Conservation (phyloP, 352 stramenopile species). For the Pythium utonaiense region DNA sequence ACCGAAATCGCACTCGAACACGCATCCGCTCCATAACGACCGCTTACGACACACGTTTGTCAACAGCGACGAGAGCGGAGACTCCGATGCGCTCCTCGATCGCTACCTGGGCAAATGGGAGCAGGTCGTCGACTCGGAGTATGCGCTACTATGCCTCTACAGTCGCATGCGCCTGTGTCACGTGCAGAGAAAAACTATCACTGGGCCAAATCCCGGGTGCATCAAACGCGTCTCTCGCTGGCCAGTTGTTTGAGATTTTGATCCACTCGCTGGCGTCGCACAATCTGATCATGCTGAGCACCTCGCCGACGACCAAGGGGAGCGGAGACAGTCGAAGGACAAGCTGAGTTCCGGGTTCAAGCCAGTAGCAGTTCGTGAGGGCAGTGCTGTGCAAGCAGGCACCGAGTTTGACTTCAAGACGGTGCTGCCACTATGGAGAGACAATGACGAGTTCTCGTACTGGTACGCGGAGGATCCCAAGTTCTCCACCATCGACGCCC, state of each 20-base stretch:
- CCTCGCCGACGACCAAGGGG: neutral
- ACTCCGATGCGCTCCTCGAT: neutral
- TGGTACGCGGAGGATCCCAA: neutral
- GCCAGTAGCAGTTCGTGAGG: conserved; percentile 2
- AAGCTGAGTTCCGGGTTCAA: conserved; percentile 1
- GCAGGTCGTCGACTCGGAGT: conserved; percentile 9
- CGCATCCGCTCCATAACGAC: too few relatives aligned
- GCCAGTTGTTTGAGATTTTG: neutral
- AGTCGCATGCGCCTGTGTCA: neutral
- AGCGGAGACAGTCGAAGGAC: too few relatives aligned
- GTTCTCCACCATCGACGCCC: neutral
- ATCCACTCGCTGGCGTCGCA: conserved; percentile 7
- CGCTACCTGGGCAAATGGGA: neutral
- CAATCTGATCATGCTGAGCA: conserved; percentile 17
- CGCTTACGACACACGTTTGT: conserved; percentile 9
- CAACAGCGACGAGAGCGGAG: neutral
- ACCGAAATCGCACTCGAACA: neutral
- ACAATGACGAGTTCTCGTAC: neutral
- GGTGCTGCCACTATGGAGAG: conserved; percentile 9
- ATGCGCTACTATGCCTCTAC: neutral
- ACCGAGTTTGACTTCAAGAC: conserved; percentile 7
- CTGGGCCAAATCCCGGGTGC: neutral
- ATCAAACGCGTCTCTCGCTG: conserved; percentile 5
- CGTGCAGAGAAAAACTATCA: neutral
- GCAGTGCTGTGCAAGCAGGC: conserved; percentile 2